Evolutionary conservation across 2,329 filamentous ascomycete species (phyloP).

Genomic region (Arthrocladium fulminans): DNA sequence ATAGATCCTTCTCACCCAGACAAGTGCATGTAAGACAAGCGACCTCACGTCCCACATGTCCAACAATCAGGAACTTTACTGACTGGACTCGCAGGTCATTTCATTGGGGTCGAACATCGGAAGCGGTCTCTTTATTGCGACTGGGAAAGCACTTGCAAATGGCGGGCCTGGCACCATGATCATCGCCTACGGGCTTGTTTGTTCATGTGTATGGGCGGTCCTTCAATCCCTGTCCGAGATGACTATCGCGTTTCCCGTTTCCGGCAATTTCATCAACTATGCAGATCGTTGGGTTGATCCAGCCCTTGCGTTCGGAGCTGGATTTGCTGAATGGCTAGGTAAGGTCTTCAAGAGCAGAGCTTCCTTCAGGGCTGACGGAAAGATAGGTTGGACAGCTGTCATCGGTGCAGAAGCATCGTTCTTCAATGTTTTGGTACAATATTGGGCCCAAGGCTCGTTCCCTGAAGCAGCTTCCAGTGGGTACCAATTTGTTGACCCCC

Average conservation of each 20-base stretch:
- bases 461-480: slow-evolving; percentile 12
- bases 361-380: neutral
- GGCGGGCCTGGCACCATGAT: slow-evolving; percentile 29
- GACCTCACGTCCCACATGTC: neutral
- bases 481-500: neutral
- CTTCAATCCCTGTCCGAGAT: slow-evolving; percentile 29
- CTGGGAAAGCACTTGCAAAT: slow-evolving; percentile 22
- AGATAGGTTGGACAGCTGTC: slow-evolving; percentile 19
- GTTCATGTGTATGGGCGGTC: slow-evolving; percentile 27
- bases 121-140: slow-evolving; percentile 30
- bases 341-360: neutral
- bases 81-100: no score
- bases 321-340: slow-evolving; percentile 19
- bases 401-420: slow-evolving; percentile 22
- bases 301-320: slow-evolving; percentile 33
- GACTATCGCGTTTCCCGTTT: slow-evolving; percentile 32
- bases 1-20: neutral
- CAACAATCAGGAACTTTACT: no score
- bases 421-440: slow-evolving; percentile 22
- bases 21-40: neutral
- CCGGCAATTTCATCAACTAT: slow-evolving; percentile 33
- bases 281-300: slow-evolving; percentile 33
- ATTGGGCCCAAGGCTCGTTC: slow-evolving; percentile 19
- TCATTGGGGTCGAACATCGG: slow-evolving; percentile 25
- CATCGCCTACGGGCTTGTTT: slow-evolving; percentile 27